Percentiles rank a stretch among this genome's conserved stretches.
Conservation (phyloP, 768 basidiomycete species). For the Boletus sp. region DNA sequence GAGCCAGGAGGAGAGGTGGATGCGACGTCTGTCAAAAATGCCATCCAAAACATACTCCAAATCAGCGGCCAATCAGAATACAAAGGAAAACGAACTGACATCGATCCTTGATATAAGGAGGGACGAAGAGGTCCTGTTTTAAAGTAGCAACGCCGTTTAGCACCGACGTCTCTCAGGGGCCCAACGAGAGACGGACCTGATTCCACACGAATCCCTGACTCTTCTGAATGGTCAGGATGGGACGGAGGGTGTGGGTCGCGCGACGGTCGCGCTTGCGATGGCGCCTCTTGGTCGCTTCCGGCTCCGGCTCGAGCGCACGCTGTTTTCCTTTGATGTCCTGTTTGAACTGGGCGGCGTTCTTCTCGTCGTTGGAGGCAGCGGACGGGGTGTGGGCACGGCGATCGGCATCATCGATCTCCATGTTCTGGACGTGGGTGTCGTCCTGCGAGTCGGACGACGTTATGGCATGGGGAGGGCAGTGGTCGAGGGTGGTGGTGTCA, state of each 20-base stretch:
- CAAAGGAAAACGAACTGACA: slow-evolving; percentile 52
- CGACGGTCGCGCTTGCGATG: slow-evolving; percentile 55
- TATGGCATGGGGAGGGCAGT: slow-evolving; percentile 20
- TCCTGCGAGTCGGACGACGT: slow-evolving; percentile 32
- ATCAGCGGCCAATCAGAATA: slow-evolving; percentile 10
- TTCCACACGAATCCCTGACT: slow-evolving; percentile 93
- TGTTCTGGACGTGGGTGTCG: slow-evolving; percentile 48
- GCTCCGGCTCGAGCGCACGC: slow-evolving; percentile 68
- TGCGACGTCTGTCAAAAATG: slow-evolving; percentile 57
- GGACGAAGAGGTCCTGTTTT: slow-evolving; percentile 78
- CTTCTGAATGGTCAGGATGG: slow-evolving; percentile 82
- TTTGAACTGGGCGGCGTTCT: slow-evolving; percentile 41
- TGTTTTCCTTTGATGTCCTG: slow-evolving; percentile 80
- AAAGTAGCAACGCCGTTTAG: not conserved
- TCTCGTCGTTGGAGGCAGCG: slow-evolving; percentile 27
- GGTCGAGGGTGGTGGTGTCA: slow-evolving; percentile 31
- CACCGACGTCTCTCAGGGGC: not conserved
- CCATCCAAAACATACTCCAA: not conserved
- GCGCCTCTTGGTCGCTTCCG: slow-evolving; percentile 47
- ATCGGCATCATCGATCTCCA: slow-evolving; percentile 50
- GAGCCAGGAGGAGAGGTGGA: slow-evolving; percentile 81
- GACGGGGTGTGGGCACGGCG: slow-evolving; percentile 15
- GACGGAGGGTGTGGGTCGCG: slow-evolving; percentile 63
- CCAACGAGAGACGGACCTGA: slow-evolving; percentile 53
- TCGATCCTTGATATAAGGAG: slow-evolving; percentile 87